phyloP scores from a whole-genome alignment of 202 grass and related monocot species.

The Setaria viridis region DNA sequence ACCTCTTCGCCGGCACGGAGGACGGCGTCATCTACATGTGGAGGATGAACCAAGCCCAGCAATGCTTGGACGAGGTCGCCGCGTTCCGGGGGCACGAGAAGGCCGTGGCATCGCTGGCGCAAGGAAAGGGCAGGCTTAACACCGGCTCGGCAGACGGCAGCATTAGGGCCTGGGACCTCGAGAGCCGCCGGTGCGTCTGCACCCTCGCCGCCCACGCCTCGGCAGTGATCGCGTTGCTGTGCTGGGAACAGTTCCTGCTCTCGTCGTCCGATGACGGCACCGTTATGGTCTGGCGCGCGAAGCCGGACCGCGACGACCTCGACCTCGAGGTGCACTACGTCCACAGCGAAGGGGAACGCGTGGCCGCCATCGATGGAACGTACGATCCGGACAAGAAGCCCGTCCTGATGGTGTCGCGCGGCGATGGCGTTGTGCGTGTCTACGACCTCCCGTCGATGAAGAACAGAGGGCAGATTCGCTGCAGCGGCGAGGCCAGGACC shows the following conservation, averaged over 20 bases:
- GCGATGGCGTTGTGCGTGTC: conserved; percentile 2
- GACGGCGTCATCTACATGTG: background rate
- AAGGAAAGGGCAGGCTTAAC: background rate
- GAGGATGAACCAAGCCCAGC: background rate
- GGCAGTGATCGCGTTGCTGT: conserved; percentile 38
- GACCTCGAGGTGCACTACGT: conserved; percentile 40
- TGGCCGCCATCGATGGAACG: conserved; percentile 7
- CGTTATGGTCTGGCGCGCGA: conserved; percentile 22
- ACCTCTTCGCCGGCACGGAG: background rate
- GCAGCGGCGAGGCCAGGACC: background rate
- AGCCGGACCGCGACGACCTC: background rate
- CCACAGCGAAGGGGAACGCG: conserved; percentile 14
- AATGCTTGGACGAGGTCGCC: background rate
- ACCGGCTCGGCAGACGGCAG: background rate
- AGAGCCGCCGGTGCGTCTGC: background rate
- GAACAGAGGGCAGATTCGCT: conserved; percentile 5
- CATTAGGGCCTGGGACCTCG: background rate
- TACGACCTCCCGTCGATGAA: conserved; percentile 32
- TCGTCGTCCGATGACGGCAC: conserved; percentile 10
- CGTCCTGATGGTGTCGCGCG: conserved; percentile 16
- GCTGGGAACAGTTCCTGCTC: conserved; percentile 39
- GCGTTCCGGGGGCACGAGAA: background rate
- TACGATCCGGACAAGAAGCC: conserved; percentile 34
- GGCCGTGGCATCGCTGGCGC: background rate
- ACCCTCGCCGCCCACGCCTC: background rate